These are phyloP conservation scores for Malus sylvestris DNA, from an alignment of 306 rosid genomes.

Conservation along the genomic window DNA sequence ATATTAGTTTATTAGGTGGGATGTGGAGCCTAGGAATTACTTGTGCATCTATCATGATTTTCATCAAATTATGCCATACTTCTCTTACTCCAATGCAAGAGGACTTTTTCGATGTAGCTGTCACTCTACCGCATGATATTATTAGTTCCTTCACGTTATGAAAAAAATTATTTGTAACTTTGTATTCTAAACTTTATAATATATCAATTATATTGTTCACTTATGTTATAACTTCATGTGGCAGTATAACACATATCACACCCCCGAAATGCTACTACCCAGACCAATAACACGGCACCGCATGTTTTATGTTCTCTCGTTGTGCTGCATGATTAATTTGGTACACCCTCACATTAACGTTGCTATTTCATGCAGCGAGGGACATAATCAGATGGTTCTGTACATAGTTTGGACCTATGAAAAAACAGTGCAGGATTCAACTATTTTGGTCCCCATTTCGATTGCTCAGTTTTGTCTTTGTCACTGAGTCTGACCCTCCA, in stretches of 20 bases:
- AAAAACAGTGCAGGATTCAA: not conserved
- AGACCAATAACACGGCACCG: not conserved
- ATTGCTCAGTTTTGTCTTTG: not conserved
- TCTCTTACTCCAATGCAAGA: not conserved
- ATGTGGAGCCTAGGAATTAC: not conserved
- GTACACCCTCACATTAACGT: not conserved
- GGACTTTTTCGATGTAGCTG: not conserved
- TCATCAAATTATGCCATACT: not conserved
- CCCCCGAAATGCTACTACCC: fast-evolving
- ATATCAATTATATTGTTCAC: no score
- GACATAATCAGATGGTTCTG: constrained; percentile 2
- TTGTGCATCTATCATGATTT: not conserved
- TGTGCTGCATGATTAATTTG: no score
- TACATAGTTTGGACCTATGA: not conserved
- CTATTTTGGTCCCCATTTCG: not conserved
- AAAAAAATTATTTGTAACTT: no score
- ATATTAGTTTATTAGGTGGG: not conserved
- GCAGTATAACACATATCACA: not conserved
- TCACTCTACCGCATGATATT: not conserved
- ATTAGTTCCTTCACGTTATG: no score
- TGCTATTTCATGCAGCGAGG: not conserved
- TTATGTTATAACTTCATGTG: no score
- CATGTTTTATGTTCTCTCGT: not conserved
- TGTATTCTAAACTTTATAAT: not conserved
- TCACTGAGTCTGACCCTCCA: not conserved